Evolutionary conservation across 495 filamentous ascomycete species (phyloP), one percentile per base, ranked within the genome.

Genomic region (Podospora anserina): DNA sequence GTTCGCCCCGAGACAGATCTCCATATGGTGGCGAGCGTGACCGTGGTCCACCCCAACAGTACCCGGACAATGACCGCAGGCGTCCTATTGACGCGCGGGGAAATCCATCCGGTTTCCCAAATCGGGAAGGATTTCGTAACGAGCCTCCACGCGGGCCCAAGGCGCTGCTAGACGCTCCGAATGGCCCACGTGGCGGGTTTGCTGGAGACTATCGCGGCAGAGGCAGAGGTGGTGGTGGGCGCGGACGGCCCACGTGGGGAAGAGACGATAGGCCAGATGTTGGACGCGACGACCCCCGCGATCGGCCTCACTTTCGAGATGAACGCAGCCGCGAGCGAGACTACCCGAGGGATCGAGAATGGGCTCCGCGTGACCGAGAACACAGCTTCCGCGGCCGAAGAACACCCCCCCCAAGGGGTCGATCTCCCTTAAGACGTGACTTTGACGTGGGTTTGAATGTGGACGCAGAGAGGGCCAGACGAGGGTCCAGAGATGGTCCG

Each of bases 71-170:
- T 23, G 81, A 82, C 63, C 81, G 82, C 23, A 75, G 82, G 16
- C 81, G 83, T 61, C 82, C 81, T 19, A 81, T 80, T 23, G 82
- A 84, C 61, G 77, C 82, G 26, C 81, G 88, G 30, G 76, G 78
- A 16, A 88, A 82, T 65, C 74, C 78, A 26, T 71, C 79, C 16
- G 78, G 75, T 5, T 85, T 86, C 66, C 80, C 81, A 60, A 73
- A 82, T 68, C 79, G 88, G 68, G 81, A 86, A 67, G 70, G 74
- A 13, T 85, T 85, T 63, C 78, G 82, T 49, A 80, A 83, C 59
- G 81, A 83, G 34, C 89, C 91, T 0, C 91, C 91, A 2, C 82
- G 89, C 49, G 91, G 88, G 3, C 91, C 91, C 0, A 91, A 90
- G 74, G 90, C 88, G 7, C 73, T 90, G 65, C 81, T 90, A 23